Evolutionary conservation across 352 stramenopile genomes (phyloP).

Genomic region (Globisporangium radiosum): DNA sequence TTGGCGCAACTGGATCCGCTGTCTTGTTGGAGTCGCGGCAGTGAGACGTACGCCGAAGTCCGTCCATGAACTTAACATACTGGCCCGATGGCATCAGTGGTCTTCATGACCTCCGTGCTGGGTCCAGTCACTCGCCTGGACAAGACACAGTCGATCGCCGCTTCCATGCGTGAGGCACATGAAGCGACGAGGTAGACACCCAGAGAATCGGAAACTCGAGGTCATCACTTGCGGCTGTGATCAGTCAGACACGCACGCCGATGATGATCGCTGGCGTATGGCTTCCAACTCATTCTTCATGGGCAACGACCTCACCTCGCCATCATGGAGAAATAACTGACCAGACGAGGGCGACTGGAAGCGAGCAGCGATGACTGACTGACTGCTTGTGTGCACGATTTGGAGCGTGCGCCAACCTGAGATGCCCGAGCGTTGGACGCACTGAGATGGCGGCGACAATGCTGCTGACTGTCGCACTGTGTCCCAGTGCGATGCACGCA

Average conservation of each 20-base stretch:
- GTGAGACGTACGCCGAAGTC: no score
- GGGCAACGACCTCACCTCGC: background rate
- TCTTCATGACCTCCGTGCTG: background rate
- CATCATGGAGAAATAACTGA: no score
- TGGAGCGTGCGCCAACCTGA: background rate
- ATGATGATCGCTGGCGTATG: background rate
- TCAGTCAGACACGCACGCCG: background rate
- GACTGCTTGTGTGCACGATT: background rate
- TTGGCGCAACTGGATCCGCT: no score
- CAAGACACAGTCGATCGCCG: no score
- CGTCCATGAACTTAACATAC: no score
- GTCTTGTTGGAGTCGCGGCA: no score
- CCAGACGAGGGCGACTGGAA: no score
- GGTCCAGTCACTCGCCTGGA: background rate
- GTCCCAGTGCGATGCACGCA: no score
- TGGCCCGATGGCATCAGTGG: no score
- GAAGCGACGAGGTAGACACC: background rate
- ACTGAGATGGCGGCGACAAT: no score
- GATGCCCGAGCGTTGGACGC: background rate
- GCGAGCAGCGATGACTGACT: no score
- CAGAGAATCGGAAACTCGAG: background rate
- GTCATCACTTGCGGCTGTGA: slow-evolving; percentile 6
- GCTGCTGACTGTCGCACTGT: no score
- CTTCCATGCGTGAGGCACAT: background rate
- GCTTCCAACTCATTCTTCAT: background rate